phyloP scores from a whole-genome alignment of 2,329 filamentous ascomycete species.

The Alternaria sp. region DNA sequence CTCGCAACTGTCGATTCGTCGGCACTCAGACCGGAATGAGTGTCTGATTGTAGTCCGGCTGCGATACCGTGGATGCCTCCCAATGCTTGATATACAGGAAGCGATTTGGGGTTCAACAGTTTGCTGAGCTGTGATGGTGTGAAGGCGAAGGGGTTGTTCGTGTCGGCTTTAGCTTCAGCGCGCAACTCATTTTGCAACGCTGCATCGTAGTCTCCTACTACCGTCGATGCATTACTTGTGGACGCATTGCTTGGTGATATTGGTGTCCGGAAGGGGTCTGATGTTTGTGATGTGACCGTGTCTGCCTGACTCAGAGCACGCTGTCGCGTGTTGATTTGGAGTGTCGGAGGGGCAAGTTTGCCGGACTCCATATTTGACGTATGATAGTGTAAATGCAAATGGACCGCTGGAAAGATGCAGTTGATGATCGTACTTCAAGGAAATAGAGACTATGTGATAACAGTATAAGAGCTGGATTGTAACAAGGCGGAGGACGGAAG shows the following conservation, averaged over 20 bases:
- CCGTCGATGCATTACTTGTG: slow-evolving; percentile 24
- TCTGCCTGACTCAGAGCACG: slow-evolving; percentile 32
- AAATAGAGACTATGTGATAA: background rate
- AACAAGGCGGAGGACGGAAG: slow-evolving; percentile 2
- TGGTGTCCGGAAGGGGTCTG: slow-evolving; percentile 32
- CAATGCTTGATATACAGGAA: slow-evolving; percentile 58
- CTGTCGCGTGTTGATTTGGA: slow-evolving; percentile 36
- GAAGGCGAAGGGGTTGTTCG: slow-evolving; percentile 61
- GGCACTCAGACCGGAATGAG: slow-evolving; percentile 56
- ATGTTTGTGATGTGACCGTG: slow-evolving; percentile 32
- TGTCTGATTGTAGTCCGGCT: slow-evolving; percentile 58
- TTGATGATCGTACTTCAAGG: background rate
- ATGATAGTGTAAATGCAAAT: background rate
- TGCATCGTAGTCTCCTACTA: slow-evolving; percentile 39
- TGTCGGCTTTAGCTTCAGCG: slow-evolving; percentile 33
- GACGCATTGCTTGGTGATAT: slow-evolving; percentile 33
- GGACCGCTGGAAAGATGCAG: background rate
- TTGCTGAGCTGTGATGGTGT: slow-evolving; percentile 61
- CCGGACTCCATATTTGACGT: slow-evolving; percentile 27
- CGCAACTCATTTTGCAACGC: slow-evolving; percentile 33
- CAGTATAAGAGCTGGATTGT: background rate
- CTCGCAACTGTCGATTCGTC: slow-evolving; percentile 59
- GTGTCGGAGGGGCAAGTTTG: slow-evolving; percentile 33
- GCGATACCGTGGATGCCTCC: slow-evolving; percentile 63
- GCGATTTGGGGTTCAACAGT: slow-evolving; percentile 58